phyloP scores from a whole-genome alignment of 2,329 filamentous ascomycete species.

The Capronia americana region DNA sequence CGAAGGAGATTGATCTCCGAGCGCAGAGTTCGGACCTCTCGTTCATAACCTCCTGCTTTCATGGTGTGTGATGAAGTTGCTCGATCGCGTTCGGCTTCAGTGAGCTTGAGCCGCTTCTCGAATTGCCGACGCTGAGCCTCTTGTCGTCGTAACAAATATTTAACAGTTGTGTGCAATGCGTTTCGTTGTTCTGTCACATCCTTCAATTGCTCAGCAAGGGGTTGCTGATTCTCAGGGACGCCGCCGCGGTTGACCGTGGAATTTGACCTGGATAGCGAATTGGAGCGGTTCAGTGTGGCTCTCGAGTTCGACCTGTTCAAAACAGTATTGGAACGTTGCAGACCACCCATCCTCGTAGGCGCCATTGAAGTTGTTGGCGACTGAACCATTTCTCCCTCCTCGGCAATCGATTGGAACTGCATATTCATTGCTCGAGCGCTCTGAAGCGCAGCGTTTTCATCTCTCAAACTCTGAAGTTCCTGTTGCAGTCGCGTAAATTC shows the following conservation, averaged over 20 bases:
- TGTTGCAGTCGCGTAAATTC: slow-evolving; percentile 87
- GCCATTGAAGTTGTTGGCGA: slow-evolving; percentile 58
- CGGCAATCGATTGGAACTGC: slow-evolving; percentile 66
- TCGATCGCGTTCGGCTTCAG: slow-evolving; percentile 79
- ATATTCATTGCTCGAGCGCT: slow-evolving; percentile 57
- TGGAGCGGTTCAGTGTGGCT: slow-evolving; percentile 59
- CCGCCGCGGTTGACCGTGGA: slow-evolving; percentile 59
- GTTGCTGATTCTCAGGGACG: slow-evolving; percentile 67
- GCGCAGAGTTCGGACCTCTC: slow-evolving; percentile 78
- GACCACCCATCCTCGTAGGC: slow-evolving; percentile 32
- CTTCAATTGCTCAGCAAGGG: slow-evolving; percentile 79
- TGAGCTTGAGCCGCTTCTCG: slow-evolving; percentile 75
- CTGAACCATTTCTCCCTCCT: slow-evolving; percentile 57
- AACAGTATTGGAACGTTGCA: slow-evolving; percentile 38
- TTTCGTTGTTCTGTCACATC: slow-evolving; percentile 94
- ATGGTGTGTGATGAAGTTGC: slow-evolving; percentile 66
- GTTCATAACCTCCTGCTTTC: slow-evolving; percentile 78
- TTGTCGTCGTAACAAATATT: slow-evolving; percentile 82
- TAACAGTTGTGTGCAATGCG: slow-evolving; percentile 85
- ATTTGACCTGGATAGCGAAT: slow-evolving; percentile 65
- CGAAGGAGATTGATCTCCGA: slow-evolving; percentile 85
- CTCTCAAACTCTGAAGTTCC: slow-evolving; percentile 73
- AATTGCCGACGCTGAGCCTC: slow-evolving; percentile 84
- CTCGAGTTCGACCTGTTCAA: slow-evolving; percentile 72
- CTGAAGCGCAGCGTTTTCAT: slow-evolving; percentile 53